Conservation (phyloP, 768 basidiomycete species). For the Leccinum variicolor region DNA sequence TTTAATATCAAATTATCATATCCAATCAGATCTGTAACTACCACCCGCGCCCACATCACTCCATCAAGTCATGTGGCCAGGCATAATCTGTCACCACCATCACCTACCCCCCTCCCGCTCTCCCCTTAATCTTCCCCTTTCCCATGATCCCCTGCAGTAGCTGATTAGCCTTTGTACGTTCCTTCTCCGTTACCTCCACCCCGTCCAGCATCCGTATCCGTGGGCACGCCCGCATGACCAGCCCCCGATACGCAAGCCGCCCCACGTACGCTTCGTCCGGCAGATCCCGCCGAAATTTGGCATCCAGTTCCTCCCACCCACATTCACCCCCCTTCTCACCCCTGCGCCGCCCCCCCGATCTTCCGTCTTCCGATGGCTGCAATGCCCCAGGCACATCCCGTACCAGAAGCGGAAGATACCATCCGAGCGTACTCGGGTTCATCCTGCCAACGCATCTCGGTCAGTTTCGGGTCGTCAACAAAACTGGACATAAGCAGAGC, state of each 20-base stretch:
- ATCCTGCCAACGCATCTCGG: conserved; percentile 48
- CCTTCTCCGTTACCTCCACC: conserved; percentile 76
- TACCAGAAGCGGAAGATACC: conserved; percentile 89
- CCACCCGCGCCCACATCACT: background rate
- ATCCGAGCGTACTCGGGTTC: conserved; percentile 96
- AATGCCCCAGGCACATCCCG: conserved; percentile 63
- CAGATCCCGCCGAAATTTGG: conserved; percentile 82
- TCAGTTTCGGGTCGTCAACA: conserved; percentile 26
- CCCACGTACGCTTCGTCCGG: conserved; percentile 88
- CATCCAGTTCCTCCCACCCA: conserved; percentile 76
- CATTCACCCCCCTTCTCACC: conserved; percentile 29
- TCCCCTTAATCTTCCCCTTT: conserved; percentile 36
- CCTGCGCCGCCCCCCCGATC: conserved; percentile 20
- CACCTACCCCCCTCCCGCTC: conserved; percentile 9
- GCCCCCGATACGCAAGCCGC: conserved; percentile 84
- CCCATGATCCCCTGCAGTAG: conserved; percentile 57
- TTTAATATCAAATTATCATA: conserved; percentile 3
- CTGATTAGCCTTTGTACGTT: conserved; percentile 76
- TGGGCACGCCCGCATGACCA: conserved; percentile 75
- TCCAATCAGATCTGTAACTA: conserved; percentile 14
- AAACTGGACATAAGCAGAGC: background rate
- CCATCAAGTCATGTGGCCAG: conserved; percentile 27
- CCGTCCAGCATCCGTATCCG: conserved; percentile 79
- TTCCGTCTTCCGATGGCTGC: conserved; percentile 51
- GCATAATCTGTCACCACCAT: conserved; percentile 30